Base-by-base conservation (phyloP, 1,139 yeast species). In the Pichia norvegensis region DNA sequence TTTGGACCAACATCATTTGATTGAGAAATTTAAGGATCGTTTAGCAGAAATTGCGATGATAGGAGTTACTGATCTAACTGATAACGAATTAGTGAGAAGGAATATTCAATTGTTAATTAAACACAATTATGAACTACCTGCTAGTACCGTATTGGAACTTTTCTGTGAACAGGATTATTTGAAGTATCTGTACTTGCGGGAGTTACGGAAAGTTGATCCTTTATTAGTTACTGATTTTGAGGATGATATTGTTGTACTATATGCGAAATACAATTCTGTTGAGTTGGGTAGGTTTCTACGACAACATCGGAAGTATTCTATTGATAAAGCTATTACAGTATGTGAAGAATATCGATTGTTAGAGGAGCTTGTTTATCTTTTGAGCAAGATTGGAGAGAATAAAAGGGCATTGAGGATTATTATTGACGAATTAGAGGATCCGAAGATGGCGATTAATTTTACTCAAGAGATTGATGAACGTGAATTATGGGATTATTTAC, bases 311-410 rank as follows among this genome's bases (percentile, higher is more conserved):
- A 72, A 79, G 50, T 92, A 88, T 63, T 77, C 85, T 52, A 74
- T 87, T 38, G 85, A 79, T 43, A 58, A 62, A 31, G 95, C 96
- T 0, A 77, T 87, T 19, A 63, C 66, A 10, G 62, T 82, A 0
- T 86, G 95, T 56, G 80, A 80, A 48, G 49, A 62, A 11, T 69
- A 72, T 39, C 71, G 70, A 1, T 69, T 71, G 16, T 73, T 72
- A 31, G 79, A 82, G 41, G 97, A 90, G 59, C 69, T 87, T 42
- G 95, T 92, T 0, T 88, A 79, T 56, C 65, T 92, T 33, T 72
- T 87, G 52, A 95, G 96, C 8, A 79, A 79, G 56, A 81, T 85
- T 29, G 98, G 98, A 1, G 85, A 85, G 53, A 79, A 82, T 50
- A 76, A 74, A 52, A 74, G 77, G 49, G 97, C 97, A 0, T 66